Base-by-base conservation (phyloP, 2,329 filamentous ascomycete species). In the Lecanicillium sp. region DNA sequence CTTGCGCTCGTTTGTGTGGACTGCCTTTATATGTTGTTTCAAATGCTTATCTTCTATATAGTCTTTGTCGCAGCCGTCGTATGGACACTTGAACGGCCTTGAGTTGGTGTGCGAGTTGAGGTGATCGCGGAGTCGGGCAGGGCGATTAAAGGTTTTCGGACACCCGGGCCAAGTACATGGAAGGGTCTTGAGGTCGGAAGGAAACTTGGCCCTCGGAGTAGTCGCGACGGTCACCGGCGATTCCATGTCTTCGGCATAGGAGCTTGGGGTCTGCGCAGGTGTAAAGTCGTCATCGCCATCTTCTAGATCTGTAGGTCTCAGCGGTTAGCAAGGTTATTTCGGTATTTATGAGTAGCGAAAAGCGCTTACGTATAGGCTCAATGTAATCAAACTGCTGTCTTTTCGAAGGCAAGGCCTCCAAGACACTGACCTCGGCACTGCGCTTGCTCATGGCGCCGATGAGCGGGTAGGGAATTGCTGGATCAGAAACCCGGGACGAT, bases 21-120 rank as follows among this genome's bases (percentile, higher is more conserved):
- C 80, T 40, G 83, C 84, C 55, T 89, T 88, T 53, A 94, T 63
- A 57, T 96, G 90, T 47, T 88, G 82, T 43, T 83, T 80, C 14
- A 95, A 70, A 61, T 95, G 88, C 50, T 90, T 90, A 48, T 86
- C 78, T 45, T 92, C 85, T 12, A 87, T 75, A 56, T 94, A 96
- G 30, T 80, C 75, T 65, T 95, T 95, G 51, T 78, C 75, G 55
- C 90, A 96, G 30, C 63, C 79, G 5, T 71, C 63, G 45, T 82
- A 73, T 3, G 70, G 65, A 54, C 90, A 96, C 29, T 71, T 69
- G 58, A 84, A 94, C 0, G 87, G 80, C 1, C 89, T 78, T 49
- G 90, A 85, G 49, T 90, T 87, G 38, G 78, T 90, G 58, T 96
- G 90, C 1, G 84, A 88, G 46, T 87, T 75, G 17, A 90, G 63